These are phyloP conservation scores for Chlamydomonas eustigma DNA, from an alignment of 139 green algal species.

Conservation along the genomic window DNA sequence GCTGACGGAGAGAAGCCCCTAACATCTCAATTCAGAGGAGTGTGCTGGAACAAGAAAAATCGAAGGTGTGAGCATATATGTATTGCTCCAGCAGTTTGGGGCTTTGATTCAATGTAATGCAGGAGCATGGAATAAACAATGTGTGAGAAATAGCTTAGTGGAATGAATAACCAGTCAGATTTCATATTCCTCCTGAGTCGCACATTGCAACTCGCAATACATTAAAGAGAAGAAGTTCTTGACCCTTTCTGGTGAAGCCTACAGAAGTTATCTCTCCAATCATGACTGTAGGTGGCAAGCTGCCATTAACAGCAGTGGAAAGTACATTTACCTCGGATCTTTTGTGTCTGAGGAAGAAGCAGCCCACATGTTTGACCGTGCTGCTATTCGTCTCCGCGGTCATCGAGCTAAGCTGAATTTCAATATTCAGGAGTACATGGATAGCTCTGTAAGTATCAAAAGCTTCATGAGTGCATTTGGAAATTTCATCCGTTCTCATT, in stretches of 20 bases:
- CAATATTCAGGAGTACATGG: constrained; percentile 19
- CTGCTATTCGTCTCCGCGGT: constrained; percentile 39
- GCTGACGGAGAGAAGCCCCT: constrained; percentile 22
- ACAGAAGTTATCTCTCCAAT: too few species aligned
- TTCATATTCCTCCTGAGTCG: too few species aligned
- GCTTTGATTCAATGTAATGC: too few species aligned
- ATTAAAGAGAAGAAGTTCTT: too few species aligned
- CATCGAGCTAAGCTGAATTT: constrained; percentile 49
- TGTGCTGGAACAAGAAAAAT: constrained; percentile 57
- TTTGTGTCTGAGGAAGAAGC: constrained; percentile 46
- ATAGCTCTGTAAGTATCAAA: neutral
- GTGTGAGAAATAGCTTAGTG: too few species aligned
- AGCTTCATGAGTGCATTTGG: too few species aligned
- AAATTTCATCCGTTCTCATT: too few species aligned
- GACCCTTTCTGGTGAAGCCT: too few species aligned
- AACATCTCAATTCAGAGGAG: constrained; percentile 26
- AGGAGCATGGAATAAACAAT: too few species aligned
- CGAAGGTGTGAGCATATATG: neutral
- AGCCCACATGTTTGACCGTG: constrained; percentile 41
- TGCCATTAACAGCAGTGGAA: constrained; percentile 48
- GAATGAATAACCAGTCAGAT: too few species aligned
- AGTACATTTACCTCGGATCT: constrained; percentile 53
- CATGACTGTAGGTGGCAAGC: constrained; percentile 55
- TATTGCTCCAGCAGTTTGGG: too few species aligned
- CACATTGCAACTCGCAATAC: too few species aligned